Evolutionary conservation across 1,284 basidiomycete species (phyloP), one percentile per base, ranked within the genome.

Genomic region (Malassezia psittaci): DNA sequence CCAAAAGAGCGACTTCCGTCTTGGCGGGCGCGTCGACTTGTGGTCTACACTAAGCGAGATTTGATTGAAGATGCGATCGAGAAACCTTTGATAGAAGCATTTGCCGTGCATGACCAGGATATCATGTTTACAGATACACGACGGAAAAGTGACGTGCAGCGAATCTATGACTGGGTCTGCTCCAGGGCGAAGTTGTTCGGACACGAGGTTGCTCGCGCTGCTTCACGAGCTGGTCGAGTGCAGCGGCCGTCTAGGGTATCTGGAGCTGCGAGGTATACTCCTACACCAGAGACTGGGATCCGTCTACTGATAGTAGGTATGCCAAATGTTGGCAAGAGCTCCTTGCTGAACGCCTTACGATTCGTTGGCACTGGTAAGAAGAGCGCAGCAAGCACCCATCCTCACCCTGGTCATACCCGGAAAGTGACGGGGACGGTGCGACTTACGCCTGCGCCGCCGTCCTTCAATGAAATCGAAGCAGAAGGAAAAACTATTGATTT

Each of bases 261-360:
- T 0, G 67, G 75, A 3, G 73, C 75, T 11, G 72, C 73, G 33
- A 48, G 62, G 9, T 63, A 67, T 50, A 70, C 64, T 2, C 61
- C 67, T 1, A 73, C 70, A 29, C 70, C 72, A 10, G 70, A 72
- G 21, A 63, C 61, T n/a, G 72, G 70, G 12, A 64, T 72, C 29
- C 55, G 72, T 18, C 41, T 73, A 38, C 56, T 74, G 42, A 65
- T 73, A 6, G 45, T 74, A 12, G 93, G 93, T 21, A 98, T 98
- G 93, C 93, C 93, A 5, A 98, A 98, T 73, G 90, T 96, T 40
- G 94, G 94, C 46, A 99, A 98, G 78, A 94, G 90, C 29, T 90
- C 88, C 3, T 77, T 98, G 48, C 78, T 98, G 13, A 98, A 98
- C 72, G 84, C 87, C 0, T 79, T 98, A n/a, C 82, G 94, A 40